phyloP scores from a whole-genome alignment of 164 flowering plant genomes.

The Liquidambar formosana region DNA sequence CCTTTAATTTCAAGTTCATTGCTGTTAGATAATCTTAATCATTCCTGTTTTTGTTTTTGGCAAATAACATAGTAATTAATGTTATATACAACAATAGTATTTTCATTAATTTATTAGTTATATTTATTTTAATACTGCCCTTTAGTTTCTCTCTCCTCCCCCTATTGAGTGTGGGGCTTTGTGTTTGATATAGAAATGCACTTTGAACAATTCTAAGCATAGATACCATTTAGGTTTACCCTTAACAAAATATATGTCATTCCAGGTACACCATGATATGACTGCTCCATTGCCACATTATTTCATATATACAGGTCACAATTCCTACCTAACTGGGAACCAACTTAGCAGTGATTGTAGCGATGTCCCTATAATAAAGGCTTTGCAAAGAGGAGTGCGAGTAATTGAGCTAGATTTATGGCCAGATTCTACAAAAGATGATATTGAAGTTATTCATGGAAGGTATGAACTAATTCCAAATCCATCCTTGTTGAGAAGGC shows the following conservation, averaged over 20 bases:
- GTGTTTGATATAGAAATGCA: not conserved
- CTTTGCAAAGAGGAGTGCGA: constrained; percentile 68
- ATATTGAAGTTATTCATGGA: constrained; percentile 75
- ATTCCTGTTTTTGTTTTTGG: too few relatives aligned
- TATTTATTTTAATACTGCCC: too few relatives aligned
- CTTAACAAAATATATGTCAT: constrained; percentile 12
- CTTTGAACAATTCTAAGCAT: not conserved
- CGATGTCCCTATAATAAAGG: constrained; percentile 66
- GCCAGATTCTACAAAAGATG: constrained; percentile 71
- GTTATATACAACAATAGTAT: too few relatives aligned
- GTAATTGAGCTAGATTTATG: constrained; percentile 85
- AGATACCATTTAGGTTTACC: not conserved
- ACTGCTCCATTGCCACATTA: constrained; percentile 80
- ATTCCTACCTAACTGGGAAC: constrained; percentile 87
- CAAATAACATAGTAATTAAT: too few relatives aligned
- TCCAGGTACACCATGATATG: constrained; percentile 87
- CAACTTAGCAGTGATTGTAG: constrained; percentile 90
- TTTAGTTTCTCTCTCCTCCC: not conserved
- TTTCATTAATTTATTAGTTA: too few relatives aligned
- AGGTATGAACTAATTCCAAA: constrained; percentile 35
- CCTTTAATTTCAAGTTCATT: too few relatives aligned
- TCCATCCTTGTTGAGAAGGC: not conserved
- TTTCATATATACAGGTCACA: constrained; percentile 85
- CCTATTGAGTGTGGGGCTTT: not conserved
- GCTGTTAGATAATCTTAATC: too few relatives aligned